These are phyloP conservation scores for Boletus pseudopeckii DNA, from an alignment of 768 basidiomycete species.

Conservation along the genomic window DNA sequence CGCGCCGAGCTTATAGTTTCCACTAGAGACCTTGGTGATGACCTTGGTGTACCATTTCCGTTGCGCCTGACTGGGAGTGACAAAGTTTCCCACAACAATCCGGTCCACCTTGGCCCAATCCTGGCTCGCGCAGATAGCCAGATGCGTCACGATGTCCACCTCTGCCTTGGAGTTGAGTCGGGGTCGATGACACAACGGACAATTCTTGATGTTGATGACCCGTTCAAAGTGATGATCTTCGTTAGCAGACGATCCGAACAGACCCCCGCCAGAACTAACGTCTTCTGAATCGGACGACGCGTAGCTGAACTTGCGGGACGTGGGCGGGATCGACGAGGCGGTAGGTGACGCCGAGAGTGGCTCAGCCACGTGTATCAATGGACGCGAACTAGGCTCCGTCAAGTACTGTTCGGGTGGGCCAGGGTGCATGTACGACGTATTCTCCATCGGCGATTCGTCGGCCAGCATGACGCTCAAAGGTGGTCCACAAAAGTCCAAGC, in stretches of 20 bases:
- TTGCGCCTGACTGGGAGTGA: constrained; percentile 92
- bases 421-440: constrained; percentile 1
- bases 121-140: constrained; percentile 92
- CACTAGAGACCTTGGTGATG: constrained; percentile 79
- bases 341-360: constrained; percentile 18
- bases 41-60: constrained; percentile 96
- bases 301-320: constrained; percentile 34
- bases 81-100: constrained; percentile 92
- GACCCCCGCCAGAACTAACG: constrained; percentile 16
- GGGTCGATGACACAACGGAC: constrained; percentile 90
- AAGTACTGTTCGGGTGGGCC: constrained; percentile 24
- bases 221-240: constrained; percentile 58
- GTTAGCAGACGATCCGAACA: constrained; percentile 8
- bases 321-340: constrained; percentile 2
- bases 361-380: constrained; percentile 35
- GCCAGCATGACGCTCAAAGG: constrained; percentile 27
- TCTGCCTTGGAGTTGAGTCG: constrained; percentile 84
- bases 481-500: constrained; percentile 63
- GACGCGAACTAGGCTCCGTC: constrained; percentile 49
- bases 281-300: constrained; percentile 50
- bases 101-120: constrained; percentile 90
- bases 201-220: constrained; percentile 93
- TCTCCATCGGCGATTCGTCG: constrained; percentile 32
- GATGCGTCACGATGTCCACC: constrained; percentile 91
- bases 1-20: constrained; percentile 87